Evolutionary conservation across 805 yeast species (phyloP).

Genomic region (Nakazawaea laoshanensis): DNA sequence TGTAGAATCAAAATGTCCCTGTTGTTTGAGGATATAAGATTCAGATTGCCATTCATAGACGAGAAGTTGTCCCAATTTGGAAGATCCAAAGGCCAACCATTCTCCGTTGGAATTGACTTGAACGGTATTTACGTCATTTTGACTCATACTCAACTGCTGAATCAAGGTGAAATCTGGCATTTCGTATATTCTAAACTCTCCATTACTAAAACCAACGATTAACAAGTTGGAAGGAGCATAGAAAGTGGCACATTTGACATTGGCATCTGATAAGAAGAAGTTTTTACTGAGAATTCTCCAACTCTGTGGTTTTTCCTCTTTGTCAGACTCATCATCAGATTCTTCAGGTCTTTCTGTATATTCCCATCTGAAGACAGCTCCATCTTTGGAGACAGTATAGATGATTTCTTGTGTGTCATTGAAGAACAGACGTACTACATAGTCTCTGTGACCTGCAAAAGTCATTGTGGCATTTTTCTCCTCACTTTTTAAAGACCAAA

Average conservation of each 20-base stretch:
- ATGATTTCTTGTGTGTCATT: slow-evolving; percentile 81
- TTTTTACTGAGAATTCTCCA: slow-evolving; percentile 84
- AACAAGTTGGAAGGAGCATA: slow-evolving; percentile 63
- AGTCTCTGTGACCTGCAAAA: slow-evolving; percentile 87
- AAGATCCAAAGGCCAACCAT: slow-evolving; percentile 94
- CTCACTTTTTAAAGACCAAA: slow-evolving; percentile 66
- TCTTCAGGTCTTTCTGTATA: slow-evolving; percentile 53
- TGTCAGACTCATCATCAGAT: slow-evolving; percentile 31
- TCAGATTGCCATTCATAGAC: slow-evolving; percentile 99
- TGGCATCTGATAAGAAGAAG: slow-evolving; percentile 63
- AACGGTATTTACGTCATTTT: slow-evolving; percentile 78
- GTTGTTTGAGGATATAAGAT: slow-evolving; percentile 89
- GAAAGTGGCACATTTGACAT: slow-evolving; percentile 75
- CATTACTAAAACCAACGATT: slow-evolving; percentile 84
- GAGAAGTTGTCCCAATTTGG: slow-evolving; percentile 82
- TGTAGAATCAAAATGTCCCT: slow-evolving; percentile 91
- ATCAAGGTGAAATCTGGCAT: slow-evolving; percentile 70
- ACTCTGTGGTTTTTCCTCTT: slow-evolving; percentile 33
- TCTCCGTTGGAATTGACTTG: slow-evolving; percentile 79
- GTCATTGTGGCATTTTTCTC: slow-evolving; percentile 77
- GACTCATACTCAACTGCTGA: slow-evolving; percentile 89
- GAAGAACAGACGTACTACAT: slow-evolving; percentile 82
- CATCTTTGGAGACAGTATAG: slow-evolving; percentile 89
- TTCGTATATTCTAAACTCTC: slow-evolving; percentile 88
- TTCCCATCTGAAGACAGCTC: slow-evolving; percentile 91